These are phyloP conservation scores for Saturnispora hagleri DNA, from an alignment of 805 yeast species.

Conservation along the genomic window DNA sequence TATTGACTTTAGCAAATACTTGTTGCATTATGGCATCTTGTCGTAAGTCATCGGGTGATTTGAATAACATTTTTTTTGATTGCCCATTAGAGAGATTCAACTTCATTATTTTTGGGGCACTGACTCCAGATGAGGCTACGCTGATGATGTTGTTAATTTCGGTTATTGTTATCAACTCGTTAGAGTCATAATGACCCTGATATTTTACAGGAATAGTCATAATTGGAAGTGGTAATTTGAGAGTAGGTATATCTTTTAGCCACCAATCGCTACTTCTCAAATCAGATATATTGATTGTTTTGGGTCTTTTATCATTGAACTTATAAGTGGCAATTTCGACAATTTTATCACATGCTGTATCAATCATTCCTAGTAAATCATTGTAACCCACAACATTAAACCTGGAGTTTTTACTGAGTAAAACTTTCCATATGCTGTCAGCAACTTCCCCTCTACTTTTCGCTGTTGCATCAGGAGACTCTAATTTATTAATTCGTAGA, in stretches of 20 bases:
- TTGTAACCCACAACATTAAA: constrained; percentile 10
- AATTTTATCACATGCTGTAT: constrained; percentile 41
- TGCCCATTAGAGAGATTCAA: constrained; percentile 51
- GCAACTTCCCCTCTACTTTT: constrained; percentile 46
- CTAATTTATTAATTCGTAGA: constrained; percentile 31
- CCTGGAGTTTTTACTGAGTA: constrained; percentile 18
- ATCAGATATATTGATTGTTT: constrained; percentile 22
- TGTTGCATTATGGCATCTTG: constrained; percentile 98
- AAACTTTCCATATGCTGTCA: constrained; percentile 33
- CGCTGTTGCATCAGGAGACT: constrained; percentile 30
- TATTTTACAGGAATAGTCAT: constrained; percentile 33
- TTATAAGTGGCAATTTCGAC: constrained; percentile 43
- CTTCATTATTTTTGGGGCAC: constrained; percentile 73
- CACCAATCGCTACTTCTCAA: constrained; percentile 42
- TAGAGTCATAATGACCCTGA: constrained; percentile 33
- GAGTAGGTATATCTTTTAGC: constrained; percentile 37
- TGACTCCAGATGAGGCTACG: constrained; percentile 76
- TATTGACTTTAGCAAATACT: constrained; percentile 81
- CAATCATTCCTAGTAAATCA: constrained; percentile 35
- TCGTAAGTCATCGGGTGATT: constrained; percentile 84
- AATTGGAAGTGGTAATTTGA: constrained; percentile 62
- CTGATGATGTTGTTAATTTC: constrained; percentile 37
- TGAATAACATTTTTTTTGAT: constrained; percentile 51
- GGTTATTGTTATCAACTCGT: constrained; percentile 26
- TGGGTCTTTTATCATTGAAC: constrained; percentile 27